Conservation (phyloP, 495 filamentous ascomycete genomes). For the Penicillium antarcticum region DNA sequence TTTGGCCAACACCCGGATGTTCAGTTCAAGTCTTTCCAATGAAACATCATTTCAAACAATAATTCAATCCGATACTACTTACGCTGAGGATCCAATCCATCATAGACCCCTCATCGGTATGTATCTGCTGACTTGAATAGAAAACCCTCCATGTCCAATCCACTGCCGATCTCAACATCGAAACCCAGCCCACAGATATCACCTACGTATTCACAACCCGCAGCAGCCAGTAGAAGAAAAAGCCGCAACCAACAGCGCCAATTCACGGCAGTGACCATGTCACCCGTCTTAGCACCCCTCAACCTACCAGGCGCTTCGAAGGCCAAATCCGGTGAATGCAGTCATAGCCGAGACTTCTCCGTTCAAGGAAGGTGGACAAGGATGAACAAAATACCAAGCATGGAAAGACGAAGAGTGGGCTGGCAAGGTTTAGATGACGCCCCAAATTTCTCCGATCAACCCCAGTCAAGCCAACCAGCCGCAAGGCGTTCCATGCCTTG, state of each 20-base stretch:
- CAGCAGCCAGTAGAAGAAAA: neutral
- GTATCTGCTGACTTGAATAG: no score
- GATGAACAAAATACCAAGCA: no score
- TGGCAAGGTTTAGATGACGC: neutral
- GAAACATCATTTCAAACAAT: no score
- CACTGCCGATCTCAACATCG: no score
- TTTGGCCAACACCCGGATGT: no score
- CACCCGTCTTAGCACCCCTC: neutral
- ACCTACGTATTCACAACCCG: no score
- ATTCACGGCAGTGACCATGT: neutral
- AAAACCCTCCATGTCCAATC: no score
- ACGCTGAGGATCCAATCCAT: no score
- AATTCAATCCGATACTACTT: no score
- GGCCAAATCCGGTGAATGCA: neutral
- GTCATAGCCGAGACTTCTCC: neutral
- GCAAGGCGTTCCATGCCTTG: neutral
- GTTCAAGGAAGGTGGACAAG: neutral
- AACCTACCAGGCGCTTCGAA: neutral
- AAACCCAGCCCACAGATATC: no score
- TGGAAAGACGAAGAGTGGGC: neutral
- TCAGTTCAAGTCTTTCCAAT: no score
- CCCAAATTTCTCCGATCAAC: neutral
- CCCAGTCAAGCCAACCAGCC: neutral
- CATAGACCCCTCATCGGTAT: no score
- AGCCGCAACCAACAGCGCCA: neutral